Evolutionary conservation across 176 grass and related monocot genomes (phyloP).

Genomic region (Calamus simplicifolius): DNA sequence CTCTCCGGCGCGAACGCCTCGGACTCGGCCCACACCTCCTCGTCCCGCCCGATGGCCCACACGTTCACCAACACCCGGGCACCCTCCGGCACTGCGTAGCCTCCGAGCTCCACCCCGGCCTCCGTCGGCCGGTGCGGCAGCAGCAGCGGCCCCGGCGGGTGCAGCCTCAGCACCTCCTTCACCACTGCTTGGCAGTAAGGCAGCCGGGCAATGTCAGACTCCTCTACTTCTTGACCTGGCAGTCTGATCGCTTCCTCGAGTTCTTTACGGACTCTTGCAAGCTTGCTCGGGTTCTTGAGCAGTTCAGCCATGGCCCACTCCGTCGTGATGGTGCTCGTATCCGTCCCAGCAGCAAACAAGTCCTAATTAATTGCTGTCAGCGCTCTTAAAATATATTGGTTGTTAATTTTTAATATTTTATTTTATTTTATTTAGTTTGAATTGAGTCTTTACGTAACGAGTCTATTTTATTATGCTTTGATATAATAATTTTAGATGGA

Average conservation of each 20-base stretch:
- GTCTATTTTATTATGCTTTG: no score
- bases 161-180: conserved; percentile 49
- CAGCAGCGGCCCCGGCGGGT: conserved; percentile 29
- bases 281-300: conserved; percentile 25
- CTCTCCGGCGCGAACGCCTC: conserved; percentile 36
- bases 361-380: conserved; percentile 9
- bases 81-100: conserved; percentile 34
- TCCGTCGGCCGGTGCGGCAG: conserved; percentile 17
- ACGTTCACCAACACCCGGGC: conserved; percentile 30
- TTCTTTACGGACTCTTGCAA: conserved; percentile 43
- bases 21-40: conserved; percentile 20
- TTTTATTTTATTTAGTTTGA: no score
- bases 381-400: no score
- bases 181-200: conserved; percentile 42
- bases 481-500: no score
- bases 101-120: conserved; percentile 17
- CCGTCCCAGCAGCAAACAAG: conserved; percentile 29
- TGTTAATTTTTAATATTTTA: no score
- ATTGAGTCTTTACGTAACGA: no score
- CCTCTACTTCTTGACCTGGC: conserved; percentile 12
- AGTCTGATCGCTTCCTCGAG: conserved; percentile 12
- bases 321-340: conserved; percentile 19
- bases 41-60: conserved; percentile 37
- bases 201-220: conserved; percentile 24
- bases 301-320: conserved; percentile 66